phyloP scores from a whole-genome alignment of 2,329 filamentous ascomycete genomes.

The Exophiala phaeomuriformis region DNA sequence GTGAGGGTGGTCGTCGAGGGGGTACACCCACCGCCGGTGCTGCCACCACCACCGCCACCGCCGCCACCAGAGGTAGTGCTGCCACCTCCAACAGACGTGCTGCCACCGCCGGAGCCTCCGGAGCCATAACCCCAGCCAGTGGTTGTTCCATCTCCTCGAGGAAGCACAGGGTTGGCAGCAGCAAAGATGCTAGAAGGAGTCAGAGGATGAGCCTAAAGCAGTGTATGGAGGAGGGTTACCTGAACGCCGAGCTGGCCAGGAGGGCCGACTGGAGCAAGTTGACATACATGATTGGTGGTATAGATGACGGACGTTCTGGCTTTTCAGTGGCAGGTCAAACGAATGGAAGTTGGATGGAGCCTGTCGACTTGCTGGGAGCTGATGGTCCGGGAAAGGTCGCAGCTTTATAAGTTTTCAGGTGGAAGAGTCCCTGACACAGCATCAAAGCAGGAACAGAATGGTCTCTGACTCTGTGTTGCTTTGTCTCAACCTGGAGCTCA shows the following conservation, averaged over 20 bases:
- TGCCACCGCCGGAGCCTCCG: neutral
- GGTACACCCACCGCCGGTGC: neutral
- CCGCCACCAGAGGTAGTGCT: neutral
- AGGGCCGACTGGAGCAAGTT: neutral
- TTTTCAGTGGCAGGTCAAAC: neutral
- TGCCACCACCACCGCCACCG: neutral
- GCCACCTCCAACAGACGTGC: neutral
- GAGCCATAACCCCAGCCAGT: neutral
- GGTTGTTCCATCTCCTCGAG: conserved; percentile 1
- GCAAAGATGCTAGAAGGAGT: neutral
- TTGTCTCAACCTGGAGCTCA: neutral
- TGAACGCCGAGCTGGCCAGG: neutral
- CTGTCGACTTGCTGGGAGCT: neutral
- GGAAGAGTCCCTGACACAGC: neutral
- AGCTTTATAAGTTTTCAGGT: neutral
- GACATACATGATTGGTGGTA: neutral
- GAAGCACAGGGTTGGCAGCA: neutral
- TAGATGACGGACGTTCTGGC: neutral
- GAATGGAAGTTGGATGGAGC: neutral
- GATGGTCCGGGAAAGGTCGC: neutral
- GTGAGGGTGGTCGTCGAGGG: neutral
- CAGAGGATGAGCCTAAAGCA: neutral
- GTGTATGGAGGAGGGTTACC: neutral
- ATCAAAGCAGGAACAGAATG: neutral
- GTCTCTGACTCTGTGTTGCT: neutral